These are phyloP conservation scores for Plasmopara halstedii DNA, from an alignment of 352 stramenopile genomes.

Conservation along the genomic window DNA sequence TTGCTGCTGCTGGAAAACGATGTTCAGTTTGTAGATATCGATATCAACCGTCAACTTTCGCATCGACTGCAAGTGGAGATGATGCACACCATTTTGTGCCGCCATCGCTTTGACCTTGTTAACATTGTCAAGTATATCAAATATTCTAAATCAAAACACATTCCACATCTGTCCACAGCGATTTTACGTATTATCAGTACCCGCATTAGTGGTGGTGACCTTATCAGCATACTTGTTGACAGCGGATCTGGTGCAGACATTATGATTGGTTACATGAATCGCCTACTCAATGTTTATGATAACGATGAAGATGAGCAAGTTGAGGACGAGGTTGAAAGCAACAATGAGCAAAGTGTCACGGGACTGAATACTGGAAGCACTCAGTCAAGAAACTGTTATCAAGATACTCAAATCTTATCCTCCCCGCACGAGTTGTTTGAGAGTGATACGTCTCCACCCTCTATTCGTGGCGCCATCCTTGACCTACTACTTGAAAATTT, in stretches of 20 bases:
- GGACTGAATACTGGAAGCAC: conserved; percentile 22
- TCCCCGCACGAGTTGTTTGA: conserved; percentile 41
- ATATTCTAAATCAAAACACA: conserved; percentile 69
- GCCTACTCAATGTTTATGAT: conserved; percentile 63
- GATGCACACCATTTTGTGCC: conserved; percentile 68
- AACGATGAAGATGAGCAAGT: conserved; percentile 29
- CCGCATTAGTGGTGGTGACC: conserved; percentile 44
- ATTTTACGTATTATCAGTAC: conserved; percentile 65
- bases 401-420: conserved; percentile 37
- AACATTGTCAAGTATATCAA: conserved; percentile 81
- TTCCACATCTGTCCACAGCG: conserved; percentile 58
- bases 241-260: conserved; percentile 57
- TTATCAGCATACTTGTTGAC: conserved; percentile 65
- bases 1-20: conserved; percentile 69
- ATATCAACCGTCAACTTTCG: conserved; percentile 46
- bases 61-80: conserved; percentile 67
- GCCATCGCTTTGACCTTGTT: conserved; percentile 65
- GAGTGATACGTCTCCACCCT: conserved; percentile 28
- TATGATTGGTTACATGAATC: conserved; percentile 72
- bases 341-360: conserved; percentile 18
- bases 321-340: conserved; percentile 10
- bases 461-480: conserved; percentile 59
- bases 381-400: conserved; percentile 23
- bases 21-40: conserved; percentile 51
- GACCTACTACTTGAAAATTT: conserved; percentile 77